A percentile compares a stretch with the other conserved stretches of the same genome.
Conservation (phyloP, 2,329 filamentous ascomycete genomes). For the Drechslerella dactyloides region DNA sequence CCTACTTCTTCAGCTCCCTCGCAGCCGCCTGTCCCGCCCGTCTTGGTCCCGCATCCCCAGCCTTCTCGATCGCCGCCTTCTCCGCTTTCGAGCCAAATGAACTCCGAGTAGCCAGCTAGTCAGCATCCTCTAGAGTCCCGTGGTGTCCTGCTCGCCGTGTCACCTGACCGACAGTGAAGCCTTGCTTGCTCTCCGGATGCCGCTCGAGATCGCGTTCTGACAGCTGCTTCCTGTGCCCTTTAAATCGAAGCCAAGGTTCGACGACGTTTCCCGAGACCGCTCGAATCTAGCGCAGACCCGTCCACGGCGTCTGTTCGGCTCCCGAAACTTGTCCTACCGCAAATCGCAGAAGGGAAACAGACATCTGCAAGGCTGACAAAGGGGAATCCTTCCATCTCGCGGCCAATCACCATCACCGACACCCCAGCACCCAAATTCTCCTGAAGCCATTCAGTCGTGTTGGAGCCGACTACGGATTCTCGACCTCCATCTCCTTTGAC, state of each 20-base stretch:
- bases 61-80: constrained; percentile 27
- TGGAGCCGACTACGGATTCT: constrained; percentile 50
- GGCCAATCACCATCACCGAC: background rate
- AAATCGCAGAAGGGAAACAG: background rate
- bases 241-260: background rate
- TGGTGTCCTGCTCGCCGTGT: background rate
- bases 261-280: background rate
- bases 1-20: constrained; percentile 3
- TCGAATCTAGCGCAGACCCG: background rate
- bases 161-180: constrained; percentile 4
- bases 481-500: constrained; percentile 46
- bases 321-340: background rate
- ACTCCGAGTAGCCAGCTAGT: constrained; percentile 37
- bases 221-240: background rate
- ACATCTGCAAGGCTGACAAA: constrained; percentile 6
- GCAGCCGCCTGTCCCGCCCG: constrained; percentile 1
- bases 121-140: constrained; percentile 30
- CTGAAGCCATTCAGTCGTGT: constrained; percentile 31
- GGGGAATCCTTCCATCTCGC: constrained; percentile 1
- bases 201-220: background rate
- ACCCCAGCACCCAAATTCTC: constrained; percentile 4
- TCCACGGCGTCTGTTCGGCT: background rate
- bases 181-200: background rate
- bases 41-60: constrained; percentile 14
- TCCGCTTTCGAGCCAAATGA: constrained; percentile 1